phyloP scores from a whole-genome alignment of 2,329 filamentous ascomycete genomes.

The Mycosphaerella arachidis region DNA sequence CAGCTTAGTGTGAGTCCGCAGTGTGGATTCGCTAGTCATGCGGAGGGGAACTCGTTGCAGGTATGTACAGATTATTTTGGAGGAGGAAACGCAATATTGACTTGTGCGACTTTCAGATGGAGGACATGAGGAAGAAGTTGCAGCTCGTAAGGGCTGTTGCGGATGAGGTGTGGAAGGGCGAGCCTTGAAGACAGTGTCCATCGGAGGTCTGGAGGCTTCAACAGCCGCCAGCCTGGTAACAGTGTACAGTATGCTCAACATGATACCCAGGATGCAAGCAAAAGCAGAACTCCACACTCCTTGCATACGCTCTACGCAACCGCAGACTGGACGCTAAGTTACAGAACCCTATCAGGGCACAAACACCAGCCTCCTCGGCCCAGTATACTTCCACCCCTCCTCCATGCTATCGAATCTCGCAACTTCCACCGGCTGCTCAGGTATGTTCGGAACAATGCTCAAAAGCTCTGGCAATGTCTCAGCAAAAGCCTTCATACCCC shows the following conservation, averaged over 20 bases:
- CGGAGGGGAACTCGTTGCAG: slow-evolving; percentile 57
- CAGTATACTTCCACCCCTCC: slow-evolving; percentile 22
- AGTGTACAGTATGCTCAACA: not conserved
- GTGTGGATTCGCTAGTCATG: slow-evolving; percentile 58
- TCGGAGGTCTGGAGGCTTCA: slow-evolving; percentile 1
- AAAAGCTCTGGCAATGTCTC: slow-evolving; percentile 24
- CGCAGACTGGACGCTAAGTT: too few species aligned
- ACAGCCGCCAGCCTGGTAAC: slow-evolving; percentile 2
- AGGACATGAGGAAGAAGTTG: slow-evolving; percentile 71
- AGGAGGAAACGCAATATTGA: not conserved
- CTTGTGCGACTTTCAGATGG: slow-evolving; percentile 35
- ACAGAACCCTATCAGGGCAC: slow-evolving; percentile 11
- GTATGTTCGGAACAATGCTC: slow-evolving; percentile 14
- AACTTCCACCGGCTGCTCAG: slow-evolving; percentile 23
- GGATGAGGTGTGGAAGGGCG: slow-evolving; percentile 64
- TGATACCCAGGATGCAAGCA: not conserved
- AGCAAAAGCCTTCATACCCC: slow-evolving; percentile 22
- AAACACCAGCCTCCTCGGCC: slow-evolving; percentile 23
- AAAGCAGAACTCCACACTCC: too few species aligned
- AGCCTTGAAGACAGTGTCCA: slow-evolving; percentile 36
- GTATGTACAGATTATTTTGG: not conserved
- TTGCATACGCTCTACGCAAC: not conserved
- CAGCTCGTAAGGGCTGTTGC: slow-evolving; percentile 66
- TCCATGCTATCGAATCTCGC: slow-evolving; percentile 25
- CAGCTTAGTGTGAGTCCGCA: slow-evolving; percentile 66